Evolutionary conservation across 352 stramenopile genomes (phyloP).

Genomic region (Albugo laibachii): DNA sequence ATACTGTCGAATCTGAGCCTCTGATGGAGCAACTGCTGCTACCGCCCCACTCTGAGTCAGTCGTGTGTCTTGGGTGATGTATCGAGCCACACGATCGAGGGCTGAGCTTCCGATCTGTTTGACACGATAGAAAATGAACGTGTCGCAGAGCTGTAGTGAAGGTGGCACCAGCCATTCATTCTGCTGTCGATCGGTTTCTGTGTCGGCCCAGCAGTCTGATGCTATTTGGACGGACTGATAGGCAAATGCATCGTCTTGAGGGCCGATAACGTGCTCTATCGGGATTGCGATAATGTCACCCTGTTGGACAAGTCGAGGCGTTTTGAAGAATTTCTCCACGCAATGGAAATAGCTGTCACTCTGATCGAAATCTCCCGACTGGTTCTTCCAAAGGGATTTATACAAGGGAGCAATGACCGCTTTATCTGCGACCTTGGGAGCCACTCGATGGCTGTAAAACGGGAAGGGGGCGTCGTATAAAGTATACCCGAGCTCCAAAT

Average conservation of each 20-base stretch:
- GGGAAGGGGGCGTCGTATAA: slow-evolving; percentile 3
- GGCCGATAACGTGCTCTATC: neutral
- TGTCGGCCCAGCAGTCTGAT: neutral
- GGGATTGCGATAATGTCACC: slow-evolving; percentile 51
- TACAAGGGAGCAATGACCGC: slow-evolving; percentile 44
- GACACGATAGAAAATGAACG: slow-evolving; percentile 55
- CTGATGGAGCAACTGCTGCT: slow-evolving; percentile 26
- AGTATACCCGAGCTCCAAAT: neutral
- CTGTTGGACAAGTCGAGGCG: slow-evolving; percentile 32
- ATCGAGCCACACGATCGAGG: slow-evolving; percentile 3
- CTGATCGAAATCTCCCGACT: slow-evolving; percentile 14
- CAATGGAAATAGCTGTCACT: slow-evolving; percentile 31
- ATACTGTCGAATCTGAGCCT: slow-evolving; percentile 4
- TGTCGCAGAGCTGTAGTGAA: neutral
- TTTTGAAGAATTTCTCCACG: slow-evolving; percentile 35
- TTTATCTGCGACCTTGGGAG: slow-evolving; percentile 24
- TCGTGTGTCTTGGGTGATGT: slow-evolving; percentile 36
- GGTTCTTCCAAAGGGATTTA: slow-evolving; percentile 9
- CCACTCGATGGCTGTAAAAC: slow-evolving; percentile 29
- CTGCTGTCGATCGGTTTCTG: neutral
- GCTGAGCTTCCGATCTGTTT: slow-evolving; percentile 25
- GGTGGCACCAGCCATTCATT: neutral
- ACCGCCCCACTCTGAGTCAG: slow-evolving; percentile 39
- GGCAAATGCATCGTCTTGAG: neutral
- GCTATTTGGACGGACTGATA: neutral